Evolutionary conservation across 176 grass and related monocot species (phyloP).

Genomic region (Triticum urartu): DNA sequence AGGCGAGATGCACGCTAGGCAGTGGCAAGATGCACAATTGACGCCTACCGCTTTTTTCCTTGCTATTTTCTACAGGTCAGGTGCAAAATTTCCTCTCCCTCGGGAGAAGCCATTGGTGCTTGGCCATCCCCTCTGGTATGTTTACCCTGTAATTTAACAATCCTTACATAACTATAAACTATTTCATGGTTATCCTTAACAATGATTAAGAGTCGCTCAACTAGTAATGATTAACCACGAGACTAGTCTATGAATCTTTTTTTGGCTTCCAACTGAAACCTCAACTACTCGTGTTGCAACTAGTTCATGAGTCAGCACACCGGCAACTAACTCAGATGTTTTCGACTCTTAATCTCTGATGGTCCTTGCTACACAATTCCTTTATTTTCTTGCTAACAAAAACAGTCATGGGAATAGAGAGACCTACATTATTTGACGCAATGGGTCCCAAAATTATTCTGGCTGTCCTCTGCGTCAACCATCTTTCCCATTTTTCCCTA

Average conservation of each 20-base stretch:
- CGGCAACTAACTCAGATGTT: not conserved
- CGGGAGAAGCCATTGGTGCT: not conserved
- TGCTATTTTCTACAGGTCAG: not conserved
- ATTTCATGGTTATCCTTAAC: not conserved
- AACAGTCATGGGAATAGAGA: constrained; percentile 35
- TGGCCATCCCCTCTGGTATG: not conserved
- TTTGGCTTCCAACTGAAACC: not conserved
- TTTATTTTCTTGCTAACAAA: constrained; percentile 29
- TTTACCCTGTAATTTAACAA: not conserved
- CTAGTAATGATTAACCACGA: not conserved
- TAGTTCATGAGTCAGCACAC: not conserved
- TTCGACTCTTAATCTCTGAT: not conserved
- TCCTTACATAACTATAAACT: not conserved
- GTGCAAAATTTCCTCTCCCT: not conserved
- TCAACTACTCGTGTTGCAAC: not conserved
- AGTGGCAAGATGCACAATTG: not conserved
- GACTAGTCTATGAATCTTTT: not conserved
- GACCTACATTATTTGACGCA: constrained; percentile 58
- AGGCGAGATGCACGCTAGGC: not conserved
- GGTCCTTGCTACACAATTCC: not conserved
- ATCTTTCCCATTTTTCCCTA: constrained; percentile 73
- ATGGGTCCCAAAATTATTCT: constrained; percentile 41
- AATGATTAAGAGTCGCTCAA: not conserved
- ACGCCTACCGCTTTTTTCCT: not conserved
- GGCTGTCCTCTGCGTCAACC: constrained; percentile 64